Percentiles rank a stretch among this genome's conserved stretches.
Conservation (phyloP, 163 green algal species). For the Chloromonas sp. region DNA sequence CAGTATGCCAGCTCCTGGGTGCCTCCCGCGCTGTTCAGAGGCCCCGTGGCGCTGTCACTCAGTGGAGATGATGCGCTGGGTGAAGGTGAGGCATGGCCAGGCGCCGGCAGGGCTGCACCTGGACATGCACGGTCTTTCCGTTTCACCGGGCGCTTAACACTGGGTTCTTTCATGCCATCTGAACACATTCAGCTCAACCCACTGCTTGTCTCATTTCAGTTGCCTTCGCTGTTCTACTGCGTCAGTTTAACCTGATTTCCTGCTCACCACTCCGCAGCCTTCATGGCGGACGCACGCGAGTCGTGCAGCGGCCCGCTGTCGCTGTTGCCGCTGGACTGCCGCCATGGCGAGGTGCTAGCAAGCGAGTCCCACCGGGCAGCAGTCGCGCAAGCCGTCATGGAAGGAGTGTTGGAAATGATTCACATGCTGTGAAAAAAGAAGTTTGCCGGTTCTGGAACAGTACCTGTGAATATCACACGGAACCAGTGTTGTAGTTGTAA, state of each 20-base stretch:
- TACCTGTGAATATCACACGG: no score
- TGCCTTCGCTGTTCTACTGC: no score
- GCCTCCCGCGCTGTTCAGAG: background rate
- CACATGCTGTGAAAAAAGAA: background rate
- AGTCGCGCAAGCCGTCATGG: background rate
- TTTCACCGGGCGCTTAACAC: no score
- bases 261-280: background rate
- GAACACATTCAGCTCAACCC: background rate
- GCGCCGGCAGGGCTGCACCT: no score
- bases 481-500: no score
- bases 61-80: background rate
- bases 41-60: background rate
- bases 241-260: no score
- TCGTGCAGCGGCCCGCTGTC: background rate
- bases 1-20: no score
- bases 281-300: background rate
- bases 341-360: background rate
- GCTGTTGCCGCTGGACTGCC: background rate
- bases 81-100: background rate
- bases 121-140: no score
- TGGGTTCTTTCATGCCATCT: background rate
- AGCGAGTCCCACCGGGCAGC: background rate
- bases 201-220: background rate
- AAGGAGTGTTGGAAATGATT: background rate
- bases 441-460: no score